A percentile compares a stretch with the other conserved stretches of the same genome.
phyloP scores from a whole-genome alignment of 805 yeast species.

The Kodamaea laetipori region DNA sequence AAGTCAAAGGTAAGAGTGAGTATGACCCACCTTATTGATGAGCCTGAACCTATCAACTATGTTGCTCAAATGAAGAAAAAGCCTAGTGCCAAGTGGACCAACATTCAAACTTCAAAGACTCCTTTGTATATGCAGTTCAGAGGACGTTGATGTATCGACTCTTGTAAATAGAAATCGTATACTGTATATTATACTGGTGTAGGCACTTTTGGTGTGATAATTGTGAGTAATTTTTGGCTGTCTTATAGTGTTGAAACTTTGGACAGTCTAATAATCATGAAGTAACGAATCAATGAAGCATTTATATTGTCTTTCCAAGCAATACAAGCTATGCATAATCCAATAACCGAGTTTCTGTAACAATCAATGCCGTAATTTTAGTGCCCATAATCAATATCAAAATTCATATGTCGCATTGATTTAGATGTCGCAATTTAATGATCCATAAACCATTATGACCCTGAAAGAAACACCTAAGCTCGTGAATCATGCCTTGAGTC shows the following conservation, averaged over 20 bases:
- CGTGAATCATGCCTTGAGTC: constrained; percentile 31
- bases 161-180: not conserved
- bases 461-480: constrained; percentile 34
- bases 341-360: too few species aligned
- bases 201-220: not conserved
- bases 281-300: too few species aligned
- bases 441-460: constrained; percentile 19
- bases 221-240: not conserved
- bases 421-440: constrained; percentile 3
- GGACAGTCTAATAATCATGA: not conserved
- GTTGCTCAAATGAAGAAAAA: constrained; percentile 53
- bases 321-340: too few species aligned
- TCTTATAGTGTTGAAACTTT: not conserved
- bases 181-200: not conserved
- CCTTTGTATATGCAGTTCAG: constrained; percentile 59
- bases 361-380: too few species aligned
- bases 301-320: too few species aligned
- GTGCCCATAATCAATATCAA: too few species aligned
- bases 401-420: too few species aligned
- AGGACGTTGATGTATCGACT: constrained; percentile 51
- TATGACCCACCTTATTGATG: constrained; percentile 53
- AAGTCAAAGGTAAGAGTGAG: constrained; percentile 73
- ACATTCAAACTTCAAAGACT: constrained; percentile 51
- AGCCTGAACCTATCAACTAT: constrained; percentile 52
- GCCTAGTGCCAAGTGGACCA: constrained; percentile 68